phyloP scores from a whole-genome alignment of 805 yeast species.

The Candida fluviatilis region DNA sequence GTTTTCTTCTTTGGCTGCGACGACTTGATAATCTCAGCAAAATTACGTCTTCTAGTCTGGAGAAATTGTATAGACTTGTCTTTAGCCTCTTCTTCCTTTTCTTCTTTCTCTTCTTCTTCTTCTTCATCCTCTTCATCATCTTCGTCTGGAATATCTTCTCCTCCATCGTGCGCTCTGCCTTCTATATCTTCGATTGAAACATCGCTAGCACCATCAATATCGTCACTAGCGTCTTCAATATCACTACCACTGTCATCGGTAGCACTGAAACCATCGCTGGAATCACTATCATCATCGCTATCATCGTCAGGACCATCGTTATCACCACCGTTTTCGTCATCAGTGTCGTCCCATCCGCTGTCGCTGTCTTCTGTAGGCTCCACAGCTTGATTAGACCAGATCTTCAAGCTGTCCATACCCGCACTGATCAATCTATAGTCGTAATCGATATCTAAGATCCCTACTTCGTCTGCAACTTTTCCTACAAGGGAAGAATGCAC shows the following conservation, averaged over 20 bases:
- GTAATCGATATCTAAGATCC: constrained; percentile 70
- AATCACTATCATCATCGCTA: constrained; percentile 7
- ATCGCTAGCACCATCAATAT: constrained; percentile 4
- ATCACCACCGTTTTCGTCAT: constrained; percentile 12
- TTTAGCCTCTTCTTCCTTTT: constrained; percentile 7
- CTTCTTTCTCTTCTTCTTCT: constrained; percentile 12
- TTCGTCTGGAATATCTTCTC: constrained; percentile 6
- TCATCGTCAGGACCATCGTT: constrained; percentile 5
- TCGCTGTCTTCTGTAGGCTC: constrained; percentile 13
- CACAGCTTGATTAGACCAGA: constrained; percentile 55
- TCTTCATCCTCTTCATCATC: constrained; percentile 12
- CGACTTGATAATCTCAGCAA: constrained; percentile 7
- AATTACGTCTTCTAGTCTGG: constrained; percentile 5
- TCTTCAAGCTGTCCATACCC: constrained; percentile 75
- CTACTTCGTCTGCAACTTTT: constrained; percentile 64
- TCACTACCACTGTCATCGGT: constrained; percentile 9
- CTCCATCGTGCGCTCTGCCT: too few species aligned
- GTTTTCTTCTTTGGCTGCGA: constrained; percentile 14
- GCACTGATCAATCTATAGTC: constrained; percentile 77
- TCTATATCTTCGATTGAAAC: constrained; percentile 7
- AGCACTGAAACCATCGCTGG: constrained; percentile 9
- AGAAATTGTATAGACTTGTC: constrained; percentile 5
- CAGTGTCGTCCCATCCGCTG: constrained; percentile 25
- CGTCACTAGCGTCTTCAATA: constrained; percentile 5
- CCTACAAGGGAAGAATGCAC: constrained; percentile 50